These are phyloP conservation scores for Syncephalis plumigaleata DNA, from an alignment of 371 early-diverging fungal species.

Conservation along the genomic window DNA sequence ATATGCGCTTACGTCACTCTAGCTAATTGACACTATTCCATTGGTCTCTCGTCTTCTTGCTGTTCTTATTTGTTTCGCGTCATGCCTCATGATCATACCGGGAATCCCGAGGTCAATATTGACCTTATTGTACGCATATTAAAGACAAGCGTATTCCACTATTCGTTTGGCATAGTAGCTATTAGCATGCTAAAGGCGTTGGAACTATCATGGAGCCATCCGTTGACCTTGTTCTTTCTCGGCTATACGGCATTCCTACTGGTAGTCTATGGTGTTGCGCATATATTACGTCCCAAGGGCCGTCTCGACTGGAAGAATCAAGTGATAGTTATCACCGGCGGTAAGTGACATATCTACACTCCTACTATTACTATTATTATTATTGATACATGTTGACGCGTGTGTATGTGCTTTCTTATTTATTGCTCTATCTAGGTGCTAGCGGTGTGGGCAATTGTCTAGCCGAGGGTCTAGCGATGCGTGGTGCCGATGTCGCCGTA, in stretches of 20 bases:
- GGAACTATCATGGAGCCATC: background rate
- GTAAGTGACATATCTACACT: slow-evolving; percentile 12
- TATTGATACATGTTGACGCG: too few species aligned
- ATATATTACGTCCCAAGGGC: background rate
- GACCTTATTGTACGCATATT: background rate
- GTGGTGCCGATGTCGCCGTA: slow-evolving; percentile 19
- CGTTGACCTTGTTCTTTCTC: too few species aligned
- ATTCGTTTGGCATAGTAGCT: background rate
- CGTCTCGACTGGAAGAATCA: slow-evolving; percentile 22
- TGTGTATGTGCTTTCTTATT: too few species aligned
- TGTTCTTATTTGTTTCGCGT: too few species aligned
- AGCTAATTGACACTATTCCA: too few species aligned
- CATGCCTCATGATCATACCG: too few species aligned
- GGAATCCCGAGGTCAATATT: background rate
- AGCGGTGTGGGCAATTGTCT: slow-evolving; percentile 23
- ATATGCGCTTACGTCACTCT: too few species aligned
- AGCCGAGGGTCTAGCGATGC: slow-evolving; percentile 14
- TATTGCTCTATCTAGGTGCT: too few species aligned
- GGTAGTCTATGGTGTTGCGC: background rate
- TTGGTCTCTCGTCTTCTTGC: too few species aligned
- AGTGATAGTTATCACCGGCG: slow-evolving; percentile 31
- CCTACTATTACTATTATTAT: too few species aligned
- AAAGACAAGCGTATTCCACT: background rate
- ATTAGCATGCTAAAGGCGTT: background rate
- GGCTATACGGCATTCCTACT: too few species aligned